Evolutionary conservation across 495 filamentous ascomycete species (phyloP), one percentile per base, ranked within the genome.

Genomic region (Aspergillus affinis): DNA sequence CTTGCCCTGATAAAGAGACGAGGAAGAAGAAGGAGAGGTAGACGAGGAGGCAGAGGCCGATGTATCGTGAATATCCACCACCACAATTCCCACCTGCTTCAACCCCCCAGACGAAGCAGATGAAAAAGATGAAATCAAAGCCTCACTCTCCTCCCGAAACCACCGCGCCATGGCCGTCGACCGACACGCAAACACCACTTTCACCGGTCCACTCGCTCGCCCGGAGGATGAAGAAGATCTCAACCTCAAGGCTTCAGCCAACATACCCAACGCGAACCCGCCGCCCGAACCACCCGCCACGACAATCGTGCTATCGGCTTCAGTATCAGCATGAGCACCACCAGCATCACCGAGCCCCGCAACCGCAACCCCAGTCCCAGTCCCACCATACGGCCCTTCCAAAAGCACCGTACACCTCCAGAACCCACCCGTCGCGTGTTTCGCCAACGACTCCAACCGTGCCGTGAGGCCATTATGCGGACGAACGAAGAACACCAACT

Each of bases 261-360:
- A 57, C 50, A 72, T 66, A 2, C 65, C 69, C 2, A 86, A 61
- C 2, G 74, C 77, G 58, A 80, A 84, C 6, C 81, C 81, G 12
- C 78, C 79, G 2, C 84, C 83, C 0, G 82, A 79, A 0, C 84
- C 84, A n/a, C 84, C 83, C 0, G 81, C 75, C 15, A 86, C 70
- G 32, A 85, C 69, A 7, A 86, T 58, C 2, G 71, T 51, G 4
- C 67, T 74, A 30, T 81, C 75, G 23, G 23, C 23, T 4, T 26
- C 23, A 26, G 23, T 4, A 26, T 26, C 4, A 4, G 23, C 4
- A 26, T 26, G n/a, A n/a, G n/a, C 23, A 26, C 2, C 23, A 26
- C 4, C 23, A 26, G 23, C 23, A 71, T 53, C 62, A 19, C 59
- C 57, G n/a, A n/a, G n/a, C n/a, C n/a, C n/a, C n/a, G n/a, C n/a